Percentiles rank a stretch among this genome's conserved stretches.
Evolutionary conservation across 192 early-diverging fungal species (phyloP).

Genomic region (Chytriomyces sp.): DNA sequence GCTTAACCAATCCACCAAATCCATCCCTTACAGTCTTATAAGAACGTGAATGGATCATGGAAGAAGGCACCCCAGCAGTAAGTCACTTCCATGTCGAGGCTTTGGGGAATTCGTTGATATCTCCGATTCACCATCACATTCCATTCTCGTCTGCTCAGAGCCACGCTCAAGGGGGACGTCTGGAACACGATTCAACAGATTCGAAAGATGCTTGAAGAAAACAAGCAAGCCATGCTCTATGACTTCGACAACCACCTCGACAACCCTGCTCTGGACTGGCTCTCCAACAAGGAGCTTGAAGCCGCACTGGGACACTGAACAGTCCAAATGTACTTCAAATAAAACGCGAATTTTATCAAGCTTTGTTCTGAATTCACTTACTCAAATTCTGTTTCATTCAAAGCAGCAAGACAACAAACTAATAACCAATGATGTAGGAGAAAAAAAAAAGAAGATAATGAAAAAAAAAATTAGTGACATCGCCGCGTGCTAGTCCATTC

Average conservation of each 20-base stretch:
- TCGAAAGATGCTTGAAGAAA: not conserved
- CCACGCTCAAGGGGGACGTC: slow-evolving; percentile 17
- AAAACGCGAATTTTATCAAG: no score
- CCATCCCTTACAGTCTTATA: slow-evolving; percentile 22
- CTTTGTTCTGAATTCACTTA: no score
- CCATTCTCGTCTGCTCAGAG: not conserved
- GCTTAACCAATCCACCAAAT: no score
- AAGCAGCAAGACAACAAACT: not conserved
- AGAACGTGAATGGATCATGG: slow-evolving; percentile 15
- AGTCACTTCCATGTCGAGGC: not conserved
- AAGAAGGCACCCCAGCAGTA: slow-evolving; percentile 1
- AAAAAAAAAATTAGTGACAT: not conserved
- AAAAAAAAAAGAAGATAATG: slow-evolving; percentile 6
- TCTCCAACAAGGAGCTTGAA: slow-evolving; percentile 44
- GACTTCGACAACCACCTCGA: slow-evolving; percentile 77
- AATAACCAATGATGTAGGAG: not conserved
- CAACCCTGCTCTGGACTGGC: slow-evolving; percentile 64
- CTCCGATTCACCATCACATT: not conserved
- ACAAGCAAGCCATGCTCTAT: slow-evolving; percentile 32
- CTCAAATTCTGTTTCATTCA: no score
- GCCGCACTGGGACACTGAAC: no score
- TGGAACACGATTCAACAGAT: not conserved
- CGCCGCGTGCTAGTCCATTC: not conserved
- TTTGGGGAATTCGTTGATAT: not conserved
- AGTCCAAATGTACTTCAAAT: no score